Base-by-base conservation (phyloP, 2,329 filamentous ascomycete species). In the Ophiostoma tasmaniense region DNA sequence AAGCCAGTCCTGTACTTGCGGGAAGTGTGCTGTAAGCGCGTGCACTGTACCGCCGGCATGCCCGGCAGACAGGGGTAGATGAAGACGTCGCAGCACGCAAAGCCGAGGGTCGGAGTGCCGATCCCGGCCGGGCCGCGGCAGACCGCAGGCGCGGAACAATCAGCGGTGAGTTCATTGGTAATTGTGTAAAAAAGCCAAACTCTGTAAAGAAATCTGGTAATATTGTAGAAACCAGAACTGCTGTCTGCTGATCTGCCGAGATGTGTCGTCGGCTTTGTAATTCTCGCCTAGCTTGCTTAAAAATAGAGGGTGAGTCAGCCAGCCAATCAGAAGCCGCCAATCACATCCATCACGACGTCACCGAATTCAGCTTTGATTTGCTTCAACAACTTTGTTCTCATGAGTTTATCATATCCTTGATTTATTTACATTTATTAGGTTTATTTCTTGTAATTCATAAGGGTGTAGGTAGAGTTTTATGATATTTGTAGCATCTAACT, bases 1-100 rank as follows among this genome's bases (percentile, higher is more conserved):
- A 77, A 17, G 85, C 80, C 77, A 86, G 76, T 73, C 81, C 82
- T 70, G 83, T 75, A 2, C 77, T 33, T 14, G 30, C 6, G 11
- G 37, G 17, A 3, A 37, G 2, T 10, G 52, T 22, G 74, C 74
- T 67, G 22, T 65, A 65, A 4, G 37, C 37, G 1, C 37, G 35
- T 10, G 61, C 8, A n/a, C 20, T 37, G 7, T 11, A 5, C 17
- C 33, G 20, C n/a, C 22, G 61, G 30, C 59, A 62, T 3, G 28
- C 59, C 8, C 30, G 28, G 30, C 59, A 62, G 1, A 35, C 59
- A 20, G 17, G 1, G 10, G 33, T 17, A 28, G 61, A 0, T 37
- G 61, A 25, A 64, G 61, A 37, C 10, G 13, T n/a, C 35, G 37
- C 11, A 3, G 35, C 59, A 20, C 33, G 22, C 17, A 52, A 28